A percentile compares a stretch with the other conserved stretches of the same genome.
Conservation (phyloP, 306 rosid species). For the Sicyos edulis region DNA sequence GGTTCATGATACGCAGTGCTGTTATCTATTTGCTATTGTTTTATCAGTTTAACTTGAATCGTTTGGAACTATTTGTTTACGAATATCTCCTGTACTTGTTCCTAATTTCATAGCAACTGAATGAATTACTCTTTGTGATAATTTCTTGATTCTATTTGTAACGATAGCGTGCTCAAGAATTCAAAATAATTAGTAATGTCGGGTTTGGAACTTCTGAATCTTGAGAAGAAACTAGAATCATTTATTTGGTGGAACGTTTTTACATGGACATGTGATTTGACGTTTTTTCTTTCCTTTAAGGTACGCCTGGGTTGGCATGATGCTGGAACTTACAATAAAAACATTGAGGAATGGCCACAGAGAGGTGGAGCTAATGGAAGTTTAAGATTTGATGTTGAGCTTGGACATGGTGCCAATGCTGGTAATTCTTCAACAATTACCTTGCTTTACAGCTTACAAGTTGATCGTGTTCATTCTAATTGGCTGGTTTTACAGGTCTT, state of each 20-base stretch:
- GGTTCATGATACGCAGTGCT: background rate
- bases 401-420: conserved; percentile 88
- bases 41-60: background rate
- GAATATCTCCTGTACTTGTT: background rate
- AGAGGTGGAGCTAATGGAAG: conserved; percentile 96
- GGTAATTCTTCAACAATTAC: conserved; percentile 39
- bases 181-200: background rate
- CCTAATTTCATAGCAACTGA: background rate
- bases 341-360: conserved; percentile 89
- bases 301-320: conserved; percentile 98
- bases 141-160: background rate
- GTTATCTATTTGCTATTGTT: background rate
- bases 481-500: conserved; percentile 53
- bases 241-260: background rate
- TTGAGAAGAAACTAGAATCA: background rate
- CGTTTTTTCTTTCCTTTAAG: conserved; percentile 31
- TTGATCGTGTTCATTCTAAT: conserved; percentile 21
- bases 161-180: background rate
- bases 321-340: conserved; percentile 88
- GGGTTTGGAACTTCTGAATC: background rate
- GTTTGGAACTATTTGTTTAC: background rate
- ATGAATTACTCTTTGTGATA: background rate
- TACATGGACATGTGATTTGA: background rate
- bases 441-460: conserved; percentile 7
- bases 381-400: conserved; percentile 83